Base-by-base conservation (phyloP, 257 asterid genomes). In the Solanum pinnatisectum region DNA sequence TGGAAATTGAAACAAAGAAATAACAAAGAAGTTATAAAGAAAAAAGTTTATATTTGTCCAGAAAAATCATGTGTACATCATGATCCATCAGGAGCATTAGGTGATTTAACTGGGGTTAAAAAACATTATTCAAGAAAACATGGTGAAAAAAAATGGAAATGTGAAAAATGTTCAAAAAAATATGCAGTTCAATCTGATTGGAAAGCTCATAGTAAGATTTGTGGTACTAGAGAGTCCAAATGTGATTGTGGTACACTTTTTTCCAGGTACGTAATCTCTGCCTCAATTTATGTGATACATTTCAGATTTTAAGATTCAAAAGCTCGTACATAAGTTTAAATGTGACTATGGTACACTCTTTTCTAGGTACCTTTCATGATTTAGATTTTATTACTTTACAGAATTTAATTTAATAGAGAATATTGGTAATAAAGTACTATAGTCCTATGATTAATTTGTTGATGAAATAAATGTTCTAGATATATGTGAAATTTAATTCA, bases 221-320 rank as follows among this genome's bases (percentile, higher is more conserved):
- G 99, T 86, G 99, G 99, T 12, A 96, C 99, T 8, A 87, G 98
- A 37, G 98, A 96, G 93, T 96, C 94, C 87, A 96, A 95, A 90
- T 96, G 99, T 63, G 99, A 95, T 87, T 96, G 99, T 87, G 99
- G 99, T 40, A 96, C 98, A 20, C 98, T 95, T 83, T 96, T 96
- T 97, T 96, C 99, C 92, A 95, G 99, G 98, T 63, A 63, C 3
- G 32, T 60, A 60, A 22, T 60, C 0, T 60, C 70, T 22, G 1
- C 22, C 0, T 60, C 30, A 9, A 60, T 23, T 60, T 60, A 60
- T 0, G 15, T 60, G 3, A 0, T 3, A 60, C 15, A 8, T 60
- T 52, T 52, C 0, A 22, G 1, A 52, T 52, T 52, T 5, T 8
- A 15, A 15, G 8, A 49, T 15, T 15, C 22, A 49, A 5, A 15